Base-by-base conservation (phyloP, 2,329 filamentous ascomycete genomes). In the Sporothrix phasma region DNA sequence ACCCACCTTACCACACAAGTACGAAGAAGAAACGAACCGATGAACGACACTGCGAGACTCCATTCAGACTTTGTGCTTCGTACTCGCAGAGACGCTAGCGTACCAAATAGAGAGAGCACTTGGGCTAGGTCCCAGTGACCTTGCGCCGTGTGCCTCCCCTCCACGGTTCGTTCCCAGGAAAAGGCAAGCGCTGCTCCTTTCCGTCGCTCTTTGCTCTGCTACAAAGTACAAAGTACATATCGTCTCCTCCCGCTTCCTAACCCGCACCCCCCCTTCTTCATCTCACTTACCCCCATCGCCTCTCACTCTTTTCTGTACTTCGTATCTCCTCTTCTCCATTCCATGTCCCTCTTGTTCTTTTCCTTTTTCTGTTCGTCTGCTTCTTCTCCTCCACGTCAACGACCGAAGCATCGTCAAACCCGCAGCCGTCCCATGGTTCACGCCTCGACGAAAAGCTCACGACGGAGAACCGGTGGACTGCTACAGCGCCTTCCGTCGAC, bases 81-180 rank as follows among this genome's bases (percentile, higher is more conserved):
- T n/a, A 56, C 47, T 24, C 51, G 49, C 39, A 63, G 61, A 58
- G 39, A 58, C 61, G 61, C 51, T 58, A 63, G 61, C 10, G 61
- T 47, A 58, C 61, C 51, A 58, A 45, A 31, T 22, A n/a, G 37
- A 37, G 37, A 41, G 47, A 34, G 34, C 34, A 37, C 34, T n/a
- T n/a, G 10, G 22, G 24, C 10, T 26, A 51, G 22, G 5, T 51
- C 46, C 46, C 46, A 49, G 24, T 7, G 46, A 26, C 24, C 41
- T 43, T 17, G 41, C 41, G 41, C 41, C 46, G 46, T 29, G 46
- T 49, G 46, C 46, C 49, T 53, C n/a, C 59, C 31, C 17, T 46
- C 29, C 46, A 10, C 34, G 39, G 47, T 34, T 24, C 8, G 46
- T 62, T 62, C 22, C 61, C 61, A 62, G 37, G 34, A 62, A 62